Evolutionary conservation across 495 filamentous ascomycete species (phyloP).

Genomic region (Lophiostoma macrostomum): DNA sequence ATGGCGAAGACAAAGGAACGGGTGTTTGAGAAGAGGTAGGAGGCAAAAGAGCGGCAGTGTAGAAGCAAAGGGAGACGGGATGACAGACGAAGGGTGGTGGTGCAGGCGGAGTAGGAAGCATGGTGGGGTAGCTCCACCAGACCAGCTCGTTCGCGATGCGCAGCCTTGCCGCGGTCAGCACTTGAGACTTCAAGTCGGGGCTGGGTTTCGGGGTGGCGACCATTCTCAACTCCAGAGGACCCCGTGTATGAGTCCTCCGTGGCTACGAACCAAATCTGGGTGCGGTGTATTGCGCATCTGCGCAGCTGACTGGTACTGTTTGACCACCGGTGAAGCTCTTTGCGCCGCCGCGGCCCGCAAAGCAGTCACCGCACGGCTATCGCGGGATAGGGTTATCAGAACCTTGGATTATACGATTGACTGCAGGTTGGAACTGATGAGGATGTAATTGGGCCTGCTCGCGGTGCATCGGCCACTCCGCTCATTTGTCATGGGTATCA

Average conservation of each 20-base stretch:
- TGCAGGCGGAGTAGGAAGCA: background rate
- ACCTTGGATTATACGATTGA: background rate
- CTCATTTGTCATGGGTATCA: slow-evolving; percentile 6
- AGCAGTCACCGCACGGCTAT: background rate
- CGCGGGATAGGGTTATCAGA: background rate
- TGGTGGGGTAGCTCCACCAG: slow-evolving; percentile 8
- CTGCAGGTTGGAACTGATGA: background rate
- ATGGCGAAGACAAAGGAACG: background rate
- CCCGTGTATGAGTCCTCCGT: slow-evolving; percentile 13
- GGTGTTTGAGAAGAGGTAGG: slow-evolving; percentile 2
- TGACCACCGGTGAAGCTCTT: slow-evolving; percentile 13
- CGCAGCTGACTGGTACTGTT: slow-evolving; percentile 15
- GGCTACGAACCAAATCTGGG: slow-evolving; percentile 2
- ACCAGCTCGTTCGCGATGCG: too few relatives aligned
- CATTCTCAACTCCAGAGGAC: too few relatives aligned
- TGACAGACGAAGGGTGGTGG: background rate
- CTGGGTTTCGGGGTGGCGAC: too few relatives aligned
- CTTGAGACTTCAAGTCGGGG: too few relatives aligned
- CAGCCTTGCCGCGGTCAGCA: too few relatives aligned
- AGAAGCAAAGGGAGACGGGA: background rate
- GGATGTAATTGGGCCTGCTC: slow-evolving; percentile 1
- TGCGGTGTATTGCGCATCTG: slow-evolving; percentile 6
- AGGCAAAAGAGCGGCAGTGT: slow-evolving; percentile 6
- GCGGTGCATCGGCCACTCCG: too few relatives aligned
- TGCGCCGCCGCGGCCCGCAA: background rate